Base-by-base conservation (phyloP, 441 rosid species). In the Gossypium davidsonii region DNA sequence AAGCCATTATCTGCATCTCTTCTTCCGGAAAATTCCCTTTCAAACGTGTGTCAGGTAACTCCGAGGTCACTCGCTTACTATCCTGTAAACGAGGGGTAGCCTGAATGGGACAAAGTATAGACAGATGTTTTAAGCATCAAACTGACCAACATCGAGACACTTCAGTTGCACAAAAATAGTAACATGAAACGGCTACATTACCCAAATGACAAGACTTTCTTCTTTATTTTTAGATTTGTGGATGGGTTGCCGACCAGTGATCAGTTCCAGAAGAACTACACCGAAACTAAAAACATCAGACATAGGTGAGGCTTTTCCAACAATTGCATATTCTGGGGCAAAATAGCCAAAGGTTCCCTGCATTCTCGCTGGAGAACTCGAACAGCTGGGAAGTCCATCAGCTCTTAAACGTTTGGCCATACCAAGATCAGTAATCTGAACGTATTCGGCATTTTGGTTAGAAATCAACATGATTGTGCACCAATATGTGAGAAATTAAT, bases 251-350 rank as follows among this genome's bases (percentile, higher is more conserved):
- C 90, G 88, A 57, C 99, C 99, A 3, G 97, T 91, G 75, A 92
- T 88, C 73, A 94, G 90, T 88, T 94, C 99, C 49, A 94, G 96
- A 63, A 94, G 87, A 76, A 94, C 99, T 23, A 94, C 99, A 60
- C 99, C 99, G 2, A 92, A 92, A 80, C 99, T 94, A 79, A 92
- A 94, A 75, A 94, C 99, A 78, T 94, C 99, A 2, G 99, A 91
- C 91, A 91, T 94, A 3, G 82, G 86, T 28, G 98, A 94, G 62
- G 96, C 96, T 78, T 95, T 86, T 81, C 99, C 98, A 57, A 91
- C 81, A 71, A 92, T 91, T 8, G 97, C 97, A 53, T 90, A 94
- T 79, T 94, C 98, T 7, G 99, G 99, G 10, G 98, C 99, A 83
- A 94, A 92, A 82, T 94, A 94, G 71, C 99, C 97, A 79, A 94